These are phyloP conservation scores for Ceratobasidium sp. DNA, from an alignment of 1,284 basidiomycete species.

Conservation along the genomic window DNA sequence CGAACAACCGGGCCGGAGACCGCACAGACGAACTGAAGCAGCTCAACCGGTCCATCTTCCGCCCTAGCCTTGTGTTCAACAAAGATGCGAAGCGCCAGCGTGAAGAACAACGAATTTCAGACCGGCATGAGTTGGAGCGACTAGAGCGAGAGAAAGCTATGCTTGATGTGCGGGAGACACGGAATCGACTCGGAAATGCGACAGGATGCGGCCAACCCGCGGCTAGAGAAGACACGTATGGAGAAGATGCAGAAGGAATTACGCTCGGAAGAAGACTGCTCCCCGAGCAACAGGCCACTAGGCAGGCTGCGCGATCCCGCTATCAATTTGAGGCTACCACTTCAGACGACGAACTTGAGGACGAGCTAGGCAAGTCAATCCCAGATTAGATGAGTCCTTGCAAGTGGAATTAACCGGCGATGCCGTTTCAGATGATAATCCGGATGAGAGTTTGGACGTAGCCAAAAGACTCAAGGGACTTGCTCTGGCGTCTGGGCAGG, in stretches of 20 bases:
- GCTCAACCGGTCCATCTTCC: conserved; percentile 95
- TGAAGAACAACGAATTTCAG: conserved; percentile 87
- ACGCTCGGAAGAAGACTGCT: conserved; percentile 59
- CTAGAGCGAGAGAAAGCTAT: conserved; percentile 86
- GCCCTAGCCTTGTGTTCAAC: conserved; percentile 89
- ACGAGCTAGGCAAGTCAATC: conserved; percentile 60
- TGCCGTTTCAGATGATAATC: conserved; percentile 77
- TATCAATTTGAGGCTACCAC: conserved; percentile 96
- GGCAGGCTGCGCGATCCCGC: conserved; percentile 79
- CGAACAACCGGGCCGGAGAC: conserved; percentile 90
- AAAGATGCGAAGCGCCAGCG: conserved; percentile 91
- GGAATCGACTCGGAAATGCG: conserved; percentile 84
- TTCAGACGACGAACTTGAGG: conserved; percentile 90
- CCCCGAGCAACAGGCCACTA: conserved; percentile 60
- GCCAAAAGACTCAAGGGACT: conserved; percentile 87
- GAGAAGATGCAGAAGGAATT: conserved; percentile 59
- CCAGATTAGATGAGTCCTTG: not conserved
- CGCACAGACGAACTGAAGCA: conserved; percentile 93
- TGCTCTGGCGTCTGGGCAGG: conserved; percentile 84
- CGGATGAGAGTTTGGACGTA: conserved; percentile 87
- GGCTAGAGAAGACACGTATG: conserved; percentile 47
- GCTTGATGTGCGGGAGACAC: conserved; percentile 86
- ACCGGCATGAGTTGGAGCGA: conserved; percentile 91
- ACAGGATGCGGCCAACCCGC: conserved; percentile 64
- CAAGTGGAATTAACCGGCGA: conserved; percentile 86